Conservation (phyloP, 2,329 filamentous ascomycete genomes). For the Plectosphaerella cucumerina region DNA sequence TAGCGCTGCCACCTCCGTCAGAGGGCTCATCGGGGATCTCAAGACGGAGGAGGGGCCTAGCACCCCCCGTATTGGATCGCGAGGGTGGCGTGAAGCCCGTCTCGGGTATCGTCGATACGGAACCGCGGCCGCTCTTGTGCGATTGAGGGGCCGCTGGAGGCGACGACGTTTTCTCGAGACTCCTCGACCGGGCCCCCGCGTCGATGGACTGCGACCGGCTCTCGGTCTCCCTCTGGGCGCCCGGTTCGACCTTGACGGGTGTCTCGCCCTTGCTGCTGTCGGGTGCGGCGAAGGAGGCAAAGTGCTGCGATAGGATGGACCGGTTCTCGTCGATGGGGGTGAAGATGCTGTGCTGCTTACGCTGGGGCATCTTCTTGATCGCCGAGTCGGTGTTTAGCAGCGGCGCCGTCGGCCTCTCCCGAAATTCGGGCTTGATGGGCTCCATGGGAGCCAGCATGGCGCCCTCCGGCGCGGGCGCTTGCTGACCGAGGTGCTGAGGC, state of each 20-base stretch:
- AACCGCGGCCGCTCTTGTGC: slow-evolving; percentile 34
- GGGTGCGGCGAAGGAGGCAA: slow-evolving; percentile 57
- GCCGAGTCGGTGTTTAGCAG: slow-evolving; percentile 46
- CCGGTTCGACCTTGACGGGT: slow-evolving; percentile 16
- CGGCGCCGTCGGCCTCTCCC: slow-evolving; percentile 40
- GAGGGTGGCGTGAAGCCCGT: slow-evolving; percentile 65
- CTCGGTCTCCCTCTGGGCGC: slow-evolving; percentile 14
- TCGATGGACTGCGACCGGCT: slow-evolving; percentile 63
- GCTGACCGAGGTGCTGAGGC: slow-evolving; percentile 26
- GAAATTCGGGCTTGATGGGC: slow-evolving; percentile 40
- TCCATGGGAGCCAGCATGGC: slow-evolving; percentile 46
- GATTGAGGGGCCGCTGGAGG: slow-evolving; percentile 43
- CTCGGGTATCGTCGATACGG: slow-evolving; percentile 62
- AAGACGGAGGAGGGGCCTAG: slow-evolving; percentile 81
- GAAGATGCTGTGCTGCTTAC: slow-evolving; percentile 89
- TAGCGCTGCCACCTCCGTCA: slow-evolving; percentile 67
- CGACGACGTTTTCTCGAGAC: slow-evolving; percentile 41
- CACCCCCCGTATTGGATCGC: slow-evolving; percentile 69
- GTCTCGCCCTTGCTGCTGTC: slow-evolving; percentile 43
- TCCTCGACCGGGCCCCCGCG: slow-evolving; percentile 46
- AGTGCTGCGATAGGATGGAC: slow-evolving; percentile 82
- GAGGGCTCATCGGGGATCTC: slow-evolving; percentile 92
- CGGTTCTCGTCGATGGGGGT: slow-evolving; percentile 93
- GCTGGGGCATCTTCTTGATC: slow-evolving; percentile 64
- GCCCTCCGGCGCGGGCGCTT: slow-evolving; percentile 38